A percentile compares a stretch with the other conserved stretches of the same genome.
Conservation (phyloP, 129 eudicot genomes). For the Tagetes patula region DNA sequence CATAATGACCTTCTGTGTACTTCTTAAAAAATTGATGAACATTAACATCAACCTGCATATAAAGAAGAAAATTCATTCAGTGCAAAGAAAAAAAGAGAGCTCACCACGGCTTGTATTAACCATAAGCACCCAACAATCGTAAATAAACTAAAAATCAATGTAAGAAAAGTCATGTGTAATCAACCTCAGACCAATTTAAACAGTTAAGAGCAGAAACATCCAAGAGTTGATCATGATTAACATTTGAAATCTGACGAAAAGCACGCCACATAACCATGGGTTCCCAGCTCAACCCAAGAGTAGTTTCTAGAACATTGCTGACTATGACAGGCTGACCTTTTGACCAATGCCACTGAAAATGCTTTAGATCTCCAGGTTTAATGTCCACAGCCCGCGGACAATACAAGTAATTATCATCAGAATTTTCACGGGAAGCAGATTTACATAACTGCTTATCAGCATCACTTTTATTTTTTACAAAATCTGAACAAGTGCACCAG, state of each 20-base stretch:
- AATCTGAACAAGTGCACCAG: slow-evolving; percentile 46
- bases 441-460: slow-evolving; percentile 35
- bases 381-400: slow-evolving; percentile 60
- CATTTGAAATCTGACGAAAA: slow-evolving; percentile 50
- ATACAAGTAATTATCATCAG: slow-evolving; percentile 56
- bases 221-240: slow-evolving; percentile 38
- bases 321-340: slow-evolving; percentile 84
- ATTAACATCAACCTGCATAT: slow-evolving; percentile 58
- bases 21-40: slow-evolving; percentile 53
- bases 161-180: slow-evolving; percentile 18
- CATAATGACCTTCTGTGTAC: slow-evolving; percentile 39
- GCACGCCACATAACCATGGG: slow-evolving; percentile 99
- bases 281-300: slow-evolving; percentile 86
- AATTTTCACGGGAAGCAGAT: slow-evolving; percentile 56
- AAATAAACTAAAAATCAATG: not conserved
- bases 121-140: not conserved
- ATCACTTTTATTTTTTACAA: slow-evolving; percentile 7
- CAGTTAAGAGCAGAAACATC: slow-evolving; percentile 67
- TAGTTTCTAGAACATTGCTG: slow-evolving; percentile 66
- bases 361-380: slow-evolving; percentile 52
- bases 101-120: not conserved
- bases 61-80: not conserved
- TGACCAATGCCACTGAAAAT: slow-evolving; percentile 83
- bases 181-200: slow-evolving; percentile 83
- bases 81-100: not conserved